These are phyloP conservation scores for Puccinia horiana DNA, from an alignment of 1,284 basidiomycete species.

Conservation along the genomic window DNA sequence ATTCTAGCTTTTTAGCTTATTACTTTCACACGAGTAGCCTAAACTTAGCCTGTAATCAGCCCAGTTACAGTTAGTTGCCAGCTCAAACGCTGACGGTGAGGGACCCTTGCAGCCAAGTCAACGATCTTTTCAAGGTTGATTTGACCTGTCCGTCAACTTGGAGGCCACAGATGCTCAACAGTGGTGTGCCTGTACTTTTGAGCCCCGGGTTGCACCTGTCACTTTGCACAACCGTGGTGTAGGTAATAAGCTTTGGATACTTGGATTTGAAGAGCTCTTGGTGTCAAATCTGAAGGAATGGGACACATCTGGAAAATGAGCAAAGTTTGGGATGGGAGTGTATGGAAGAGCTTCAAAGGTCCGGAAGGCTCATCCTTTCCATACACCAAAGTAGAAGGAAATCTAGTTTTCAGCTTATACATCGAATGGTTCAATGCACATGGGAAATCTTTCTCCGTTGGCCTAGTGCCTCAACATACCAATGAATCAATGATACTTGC, in stretches of 20 bases:
- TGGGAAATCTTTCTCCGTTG: not conserved
- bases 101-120: no score
- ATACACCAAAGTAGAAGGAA: not conserved
- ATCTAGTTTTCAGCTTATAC: constrained; percentile 21
- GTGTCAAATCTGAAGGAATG: not conserved
- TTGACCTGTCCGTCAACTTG: no score
- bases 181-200: no score
- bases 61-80: no score
- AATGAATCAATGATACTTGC: constrained; percentile 17
- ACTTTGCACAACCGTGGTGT: no score
- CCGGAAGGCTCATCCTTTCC: not conserved
- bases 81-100: no score
- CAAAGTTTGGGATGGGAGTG: constrained; percentile 7
- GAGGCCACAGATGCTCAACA: no score
- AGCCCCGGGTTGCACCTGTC: no score
- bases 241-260: not conserved
- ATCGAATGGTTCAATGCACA: constrained; percentile 1
- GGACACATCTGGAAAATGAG: not conserved
- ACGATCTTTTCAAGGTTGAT: no score
- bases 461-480: constrained; percentile 11
- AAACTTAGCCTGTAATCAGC: no score
- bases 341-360: not conserved
- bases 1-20: no score
- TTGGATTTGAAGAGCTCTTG: not conserved
- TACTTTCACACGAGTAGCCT: no score